phyloP scores from a whole-genome alignment of 805 yeast genomes.

The Candida glaebosa region DNA sequence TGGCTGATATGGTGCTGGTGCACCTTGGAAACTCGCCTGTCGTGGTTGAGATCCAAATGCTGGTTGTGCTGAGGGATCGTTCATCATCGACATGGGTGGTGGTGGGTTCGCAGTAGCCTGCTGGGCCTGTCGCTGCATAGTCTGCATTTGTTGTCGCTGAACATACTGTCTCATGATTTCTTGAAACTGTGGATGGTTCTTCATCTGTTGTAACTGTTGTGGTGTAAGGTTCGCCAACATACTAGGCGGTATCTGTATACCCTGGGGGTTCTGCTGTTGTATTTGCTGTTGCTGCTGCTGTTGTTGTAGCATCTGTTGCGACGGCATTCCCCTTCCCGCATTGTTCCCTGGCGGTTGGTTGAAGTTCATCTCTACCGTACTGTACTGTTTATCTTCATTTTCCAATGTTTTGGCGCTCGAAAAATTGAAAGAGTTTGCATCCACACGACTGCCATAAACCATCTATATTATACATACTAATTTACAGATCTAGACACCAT shows the following conservation, averaged over 20 bases:
- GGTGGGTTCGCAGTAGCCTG: constrained; percentile 9
- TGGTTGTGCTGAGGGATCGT: constrained; percentile 5
- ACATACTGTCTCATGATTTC: constrained; percentile 37
- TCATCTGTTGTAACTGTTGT: constrained; percentile 40
- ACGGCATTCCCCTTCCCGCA: constrained; percentile 4
- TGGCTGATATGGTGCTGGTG: constrained; percentile 7
- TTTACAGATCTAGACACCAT: neutral
- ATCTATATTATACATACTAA: neutral
- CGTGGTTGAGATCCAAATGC: constrained; percentile 5
- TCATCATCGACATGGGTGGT: neutral
- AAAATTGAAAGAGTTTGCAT: neutral
- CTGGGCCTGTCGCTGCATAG: constrained; percentile 36
- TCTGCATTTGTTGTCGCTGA: constrained; percentile 38
- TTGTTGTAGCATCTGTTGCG: constrained; percentile 5
- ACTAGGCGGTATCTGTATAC: constrained; percentile 22
- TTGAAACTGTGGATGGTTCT: constrained; percentile 42
- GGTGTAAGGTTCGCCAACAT: constrained; percentile 31
- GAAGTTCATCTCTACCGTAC: constrained; percentile 7
- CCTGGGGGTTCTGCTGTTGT: constrained; percentile 6
- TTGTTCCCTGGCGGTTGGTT: constrained; percentile 8
- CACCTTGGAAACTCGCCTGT: constrained; percentile 3
- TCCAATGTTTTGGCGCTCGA: neutral
- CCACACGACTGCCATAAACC: neutral
- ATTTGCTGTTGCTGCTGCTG: constrained; percentile 7
- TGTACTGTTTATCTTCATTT: neutral